These are phyloP conservation scores for Kluyveromyces starmeri DNA, from an alignment of 805 yeast genomes.

Conservation along the genomic window DNA sequence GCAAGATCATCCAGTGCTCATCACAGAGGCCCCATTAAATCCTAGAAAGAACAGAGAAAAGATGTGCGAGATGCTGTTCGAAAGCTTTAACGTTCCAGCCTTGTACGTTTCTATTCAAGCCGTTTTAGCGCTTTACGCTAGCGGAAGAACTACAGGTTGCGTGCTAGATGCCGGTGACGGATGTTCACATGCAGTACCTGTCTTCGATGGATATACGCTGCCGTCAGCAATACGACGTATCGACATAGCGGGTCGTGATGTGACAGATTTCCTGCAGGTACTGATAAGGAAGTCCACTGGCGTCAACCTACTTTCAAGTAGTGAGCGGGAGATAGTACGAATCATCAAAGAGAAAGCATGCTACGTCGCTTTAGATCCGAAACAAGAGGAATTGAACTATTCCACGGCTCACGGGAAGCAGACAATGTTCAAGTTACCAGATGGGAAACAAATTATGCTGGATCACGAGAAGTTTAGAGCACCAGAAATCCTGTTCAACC, in stretches of 20 bases:
- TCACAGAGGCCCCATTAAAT: constrained; percentile 86
- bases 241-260: constrained; percentile 80
- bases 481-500: constrained; percentile 76
- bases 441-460: constrained; percentile 60
- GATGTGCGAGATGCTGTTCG: constrained; percentile 92
- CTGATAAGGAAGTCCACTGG: constrained; percentile 64
- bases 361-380: constrained; percentile 50
- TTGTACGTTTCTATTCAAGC: constrained; percentile 94
- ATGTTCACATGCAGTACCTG: constrained; percentile 79
- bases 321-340: constrained; percentile 77
- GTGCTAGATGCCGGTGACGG: constrained; percentile 94
- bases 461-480: constrained; percentile 67
- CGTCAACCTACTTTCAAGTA: constrained; percentile 50
- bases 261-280: constrained; percentile 65
- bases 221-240: constrained; percentile 63
- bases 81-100: constrained; percentile 81
- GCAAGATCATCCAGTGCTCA: constrained; percentile 79
- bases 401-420: constrained; percentile 23
- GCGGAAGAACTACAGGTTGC: constrained; percentile 85
- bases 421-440: constrained; percentile 59
- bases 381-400: constrained; percentile 45
- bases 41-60: constrained; percentile 79
- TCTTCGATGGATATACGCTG: constrained; percentile 79
- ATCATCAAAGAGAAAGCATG: constrained; percentile 70
- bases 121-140: constrained; percentile 73